Base-by-base conservation (phyloP, 225 moss, liverwort and hornwort species). In the Antitrichia curtipendula region DNA sequence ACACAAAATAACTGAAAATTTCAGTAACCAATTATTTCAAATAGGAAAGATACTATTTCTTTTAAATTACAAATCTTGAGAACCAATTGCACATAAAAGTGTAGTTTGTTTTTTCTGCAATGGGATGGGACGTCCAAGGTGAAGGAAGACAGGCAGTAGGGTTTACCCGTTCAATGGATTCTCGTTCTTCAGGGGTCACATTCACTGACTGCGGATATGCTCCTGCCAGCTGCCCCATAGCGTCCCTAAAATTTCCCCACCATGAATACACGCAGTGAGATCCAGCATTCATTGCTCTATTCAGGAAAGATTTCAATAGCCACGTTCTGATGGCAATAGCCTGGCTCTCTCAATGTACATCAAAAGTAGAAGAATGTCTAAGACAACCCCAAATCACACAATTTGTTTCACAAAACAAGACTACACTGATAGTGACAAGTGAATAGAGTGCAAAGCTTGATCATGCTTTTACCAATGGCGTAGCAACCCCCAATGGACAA, bases 131-230 rank as follows among this genome's bases (percentile, higher is more conserved):
- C 16, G 32, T 83, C n/a, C 43, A 71, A 56, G 20, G 62, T 62
- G 23, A 58, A 58, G 16, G 57, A 21, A 15, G 45, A 63, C 21
- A 21, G 32, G 59, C 7, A 25, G 65, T 41, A 69, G 56, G 16
- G 52, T 32, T 68, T 75, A 69, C 92, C 96, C 97, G 91, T 96
- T 93, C 98, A 83, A 98, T 98, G 45, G 96, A 95, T 93, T 98
- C 54, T 41, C 77, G 84, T 78, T 84, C 72, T 82, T 82, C 82
- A 40, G 82, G 82, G 52, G 98, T 98, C 65, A 98, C 98, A 86
- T 98, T 96, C 23, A 98, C 95, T 77, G 98, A 95, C 80, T 96
- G 96, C 45, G 98, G 95, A 92, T 96, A 96, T n/a, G 91, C 96
- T 91, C 98, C 98, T 32, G 95, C 94, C 70, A 96, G 91, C 88